Conservation (phyloP, 192 early-diverging fungal species). For the Nowakowskiella sp. region DNA sequence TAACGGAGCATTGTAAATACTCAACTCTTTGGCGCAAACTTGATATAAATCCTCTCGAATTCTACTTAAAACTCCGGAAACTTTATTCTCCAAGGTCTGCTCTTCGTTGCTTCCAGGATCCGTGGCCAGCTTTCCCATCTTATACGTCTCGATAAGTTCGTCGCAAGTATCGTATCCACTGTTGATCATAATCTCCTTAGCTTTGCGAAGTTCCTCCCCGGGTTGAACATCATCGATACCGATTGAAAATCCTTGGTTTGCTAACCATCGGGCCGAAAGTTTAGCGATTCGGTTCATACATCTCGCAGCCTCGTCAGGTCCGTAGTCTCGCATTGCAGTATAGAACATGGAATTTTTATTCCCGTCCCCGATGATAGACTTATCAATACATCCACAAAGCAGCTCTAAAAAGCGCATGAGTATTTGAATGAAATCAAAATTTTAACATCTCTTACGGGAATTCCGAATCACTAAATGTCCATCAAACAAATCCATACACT, state of each 20-base stretch:
- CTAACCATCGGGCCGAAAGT: constrained; percentile 85
- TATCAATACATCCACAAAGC: constrained; percentile 90
- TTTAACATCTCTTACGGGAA: constrained; percentile 14
- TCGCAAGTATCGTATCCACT: constrained; percentile 81
- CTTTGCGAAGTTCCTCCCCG: constrained; percentile 58
- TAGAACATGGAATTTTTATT: constrained; percentile 94
- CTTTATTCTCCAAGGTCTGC: constrained; percentile 75
- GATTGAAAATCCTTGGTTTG: constrained; percentile 93
- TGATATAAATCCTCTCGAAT: constrained; percentile 90
- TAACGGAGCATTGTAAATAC: constrained; percentile 89
- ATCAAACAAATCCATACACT: constrained; percentile 34
- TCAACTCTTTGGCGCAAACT: constrained; percentile 86
- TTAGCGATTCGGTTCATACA: constrained; percentile 93
- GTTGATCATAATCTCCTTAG: constrained; percentile 73
- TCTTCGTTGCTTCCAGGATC: constrained; percentile 81
- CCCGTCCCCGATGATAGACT: constrained; percentile 91
- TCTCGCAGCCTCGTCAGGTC: constrained; percentile 71
- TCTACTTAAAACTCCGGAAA: constrained; percentile 79
- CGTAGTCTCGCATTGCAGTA: constrained; percentile 85
- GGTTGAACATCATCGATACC: constrained; percentile 97
- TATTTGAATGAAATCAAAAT: constrained; percentile 45
- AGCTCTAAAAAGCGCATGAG: constrained; percentile 91
- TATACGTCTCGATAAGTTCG: constrained; percentile 62
- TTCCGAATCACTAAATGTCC: constrained; percentile 42
- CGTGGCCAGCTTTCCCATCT: constrained; percentile 65